phyloP scores from a whole-genome alignment of 1,284 basidiomycete genomes.

The Rhodotorula sp. region DNA sequence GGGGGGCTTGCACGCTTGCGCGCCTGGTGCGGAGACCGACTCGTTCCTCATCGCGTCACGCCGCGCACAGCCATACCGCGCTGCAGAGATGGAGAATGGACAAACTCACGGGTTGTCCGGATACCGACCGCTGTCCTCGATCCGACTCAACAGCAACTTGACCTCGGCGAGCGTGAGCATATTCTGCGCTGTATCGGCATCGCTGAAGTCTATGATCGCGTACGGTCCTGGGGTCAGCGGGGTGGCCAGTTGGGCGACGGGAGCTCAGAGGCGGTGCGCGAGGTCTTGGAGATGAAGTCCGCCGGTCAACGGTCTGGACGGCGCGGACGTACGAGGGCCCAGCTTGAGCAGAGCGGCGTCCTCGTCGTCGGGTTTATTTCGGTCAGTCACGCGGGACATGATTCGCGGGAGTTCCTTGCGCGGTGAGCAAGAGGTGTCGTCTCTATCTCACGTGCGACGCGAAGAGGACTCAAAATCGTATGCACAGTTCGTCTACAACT shows the following conservation, averaged over 20 bases:
- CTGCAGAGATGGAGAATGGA: neutral
- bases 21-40: no score
- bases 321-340: slow-evolving; percentile 23
- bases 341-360: slow-evolving; percentile 41
- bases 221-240: neutral
- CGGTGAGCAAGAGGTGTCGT: neutral
- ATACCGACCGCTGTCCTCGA: neutral
- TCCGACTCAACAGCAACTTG: slow-evolving; percentile 74
- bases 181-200: slow-evolving; percentile 59
- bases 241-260: no score
- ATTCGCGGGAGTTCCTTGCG: neutral
- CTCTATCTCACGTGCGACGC: neutral
- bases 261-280: no score
- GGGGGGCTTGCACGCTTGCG: neutral
- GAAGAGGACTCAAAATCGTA: no score
- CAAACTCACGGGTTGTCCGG: slow-evolving; percentile 14
- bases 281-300: neutral
- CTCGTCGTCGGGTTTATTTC: slow-evolving; percentile 39
- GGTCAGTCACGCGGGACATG: slow-evolving; percentile 30
- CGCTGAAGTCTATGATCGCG: slow-evolving; percentile 69
- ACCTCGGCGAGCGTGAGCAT: slow-evolving; percentile 88
- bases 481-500: no score
- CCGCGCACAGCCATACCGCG: neutral
- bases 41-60: no score
- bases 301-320: no score